Evolutionary conservation across 2,329 filamentous ascomycete species (phyloP).

Genomic region (Amylocarpus encephaloides): DNA sequence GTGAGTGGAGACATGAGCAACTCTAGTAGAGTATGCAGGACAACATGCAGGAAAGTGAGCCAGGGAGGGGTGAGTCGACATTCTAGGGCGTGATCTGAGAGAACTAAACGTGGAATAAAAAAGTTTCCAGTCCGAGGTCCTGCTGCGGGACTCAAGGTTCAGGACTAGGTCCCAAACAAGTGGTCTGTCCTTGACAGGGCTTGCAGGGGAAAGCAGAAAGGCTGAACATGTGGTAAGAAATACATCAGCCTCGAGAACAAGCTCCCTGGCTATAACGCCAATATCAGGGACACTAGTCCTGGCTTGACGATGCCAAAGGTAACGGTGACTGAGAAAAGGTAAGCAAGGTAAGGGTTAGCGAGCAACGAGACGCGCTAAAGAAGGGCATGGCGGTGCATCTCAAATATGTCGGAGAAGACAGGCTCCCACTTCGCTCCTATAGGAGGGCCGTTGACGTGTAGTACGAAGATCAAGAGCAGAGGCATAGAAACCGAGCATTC

Average conservation of each 20-base stretch:
- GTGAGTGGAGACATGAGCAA: slow-evolving; percentile 15
- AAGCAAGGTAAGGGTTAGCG: slow-evolving; percentile 7
- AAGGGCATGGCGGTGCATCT: slow-evolving; percentile 12
- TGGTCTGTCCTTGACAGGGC: slow-evolving; percentile 23
- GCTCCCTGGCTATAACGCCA: slow-evolving; percentile 11
- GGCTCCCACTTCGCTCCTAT: not conserved
- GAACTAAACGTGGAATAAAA: slow-evolving; percentile 5
- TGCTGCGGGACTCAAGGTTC: slow-evolving; percentile 11
- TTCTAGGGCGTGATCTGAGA: slow-evolving; percentile 18
- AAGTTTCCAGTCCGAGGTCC: slow-evolving; percentile 13
- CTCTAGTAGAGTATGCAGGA: slow-evolving; percentile 27
- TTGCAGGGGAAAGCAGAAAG: slow-evolving; percentile 15
- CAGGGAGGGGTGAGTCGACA: slow-evolving; percentile 24
- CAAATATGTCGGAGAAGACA: not conserved
- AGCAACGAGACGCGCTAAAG: slow-evolving; percentile 10
- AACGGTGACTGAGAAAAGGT: not conserved
- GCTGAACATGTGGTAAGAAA: slow-evolving; percentile 29
- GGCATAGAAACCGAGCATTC: not conserved
- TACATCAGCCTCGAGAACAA: slow-evolving; percentile 24
- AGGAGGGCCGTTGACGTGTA: slow-evolving; percentile 3
- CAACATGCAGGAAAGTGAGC: slow-evolving; percentile 23
- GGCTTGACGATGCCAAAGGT: not conserved
- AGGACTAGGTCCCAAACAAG: slow-evolving; percentile 22
- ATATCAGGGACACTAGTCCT: not conserved
- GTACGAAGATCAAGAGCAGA: not conserved